These are phyloP conservation scores for Botryosphaeria agaves DNA, from an alignment of 2,329 filamentous ascomycete species.

Conservation along the genomic window DNA sequence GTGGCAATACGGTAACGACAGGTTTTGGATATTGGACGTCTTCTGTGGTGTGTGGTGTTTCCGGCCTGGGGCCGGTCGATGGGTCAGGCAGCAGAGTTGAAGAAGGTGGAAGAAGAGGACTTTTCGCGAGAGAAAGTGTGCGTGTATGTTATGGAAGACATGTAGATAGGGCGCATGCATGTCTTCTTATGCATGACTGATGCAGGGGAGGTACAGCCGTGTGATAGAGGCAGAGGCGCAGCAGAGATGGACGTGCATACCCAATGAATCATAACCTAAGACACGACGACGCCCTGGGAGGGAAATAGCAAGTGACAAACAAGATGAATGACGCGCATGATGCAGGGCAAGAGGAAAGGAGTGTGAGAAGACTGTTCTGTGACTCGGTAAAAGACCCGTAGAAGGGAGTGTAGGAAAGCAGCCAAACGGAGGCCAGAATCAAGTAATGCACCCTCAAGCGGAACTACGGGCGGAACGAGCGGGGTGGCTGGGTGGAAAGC, in stretches of 20 bases:
- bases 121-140: background rate
- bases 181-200: background rate
- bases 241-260: background rate
- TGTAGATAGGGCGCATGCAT: too few relatives aligned
- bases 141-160: too few relatives aligned
- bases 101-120: background rate
- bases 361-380: too few relatives aligned
- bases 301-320: background rate
- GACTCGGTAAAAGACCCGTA: too few relatives aligned
- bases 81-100: background rate
- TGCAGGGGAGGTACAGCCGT: background rate
- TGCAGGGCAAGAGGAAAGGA: too few relatives aligned
- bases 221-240: background rate
- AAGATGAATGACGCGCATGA: too few relatives aligned
- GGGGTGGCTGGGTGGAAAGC: too few relatives aligned
- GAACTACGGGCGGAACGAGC: too few relatives aligned
- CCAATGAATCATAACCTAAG: background rate
- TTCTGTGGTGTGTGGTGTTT: background rate
- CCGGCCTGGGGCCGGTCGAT: slow-evolving; percentile 1
- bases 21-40: background rate
- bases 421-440: too few relatives aligned
- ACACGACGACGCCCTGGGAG: background rate
- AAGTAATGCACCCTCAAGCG: too few relatives aligned
- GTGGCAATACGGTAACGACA: background rate
- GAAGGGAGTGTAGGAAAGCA: too few relatives aligned